Conservation (phyloP, 495 filamentous ascomycete species). For the Aspergillus sclerotiicarbonarius region DNA sequence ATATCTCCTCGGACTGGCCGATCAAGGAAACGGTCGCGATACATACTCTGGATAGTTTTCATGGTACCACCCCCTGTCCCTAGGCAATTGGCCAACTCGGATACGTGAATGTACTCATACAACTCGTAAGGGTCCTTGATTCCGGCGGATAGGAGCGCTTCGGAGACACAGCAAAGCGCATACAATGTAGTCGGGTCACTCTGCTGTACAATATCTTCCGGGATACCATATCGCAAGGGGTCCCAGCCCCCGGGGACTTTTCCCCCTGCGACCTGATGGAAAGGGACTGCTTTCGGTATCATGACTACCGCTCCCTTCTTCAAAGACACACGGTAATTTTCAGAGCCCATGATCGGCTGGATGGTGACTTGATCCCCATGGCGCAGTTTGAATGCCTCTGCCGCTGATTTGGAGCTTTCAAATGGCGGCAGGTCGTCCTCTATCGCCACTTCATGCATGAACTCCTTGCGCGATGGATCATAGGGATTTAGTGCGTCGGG, state of each 20-base stretch:
- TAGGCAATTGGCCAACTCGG: constrained; percentile 95
- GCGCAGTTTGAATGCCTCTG: constrained; percentile 92
- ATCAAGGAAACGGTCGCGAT: constrained; percentile 94
- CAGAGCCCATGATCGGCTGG: constrained; percentile 84
- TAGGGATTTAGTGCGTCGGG: constrained; percentile 92
- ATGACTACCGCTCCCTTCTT: constrained; percentile 91
- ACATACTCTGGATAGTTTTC: constrained; percentile 86
- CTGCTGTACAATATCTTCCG: constrained; percentile 94
- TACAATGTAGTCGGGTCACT: constrained; percentile 94
- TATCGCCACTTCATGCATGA: constrained; percentile 94
- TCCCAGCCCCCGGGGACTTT: constrained; percentile 96
- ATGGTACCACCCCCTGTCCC: constrained; percentile 90
- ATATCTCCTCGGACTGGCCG: constrained; percentile 97
- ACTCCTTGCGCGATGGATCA: constrained; percentile 93
- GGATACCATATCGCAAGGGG: constrained; percentile 88
- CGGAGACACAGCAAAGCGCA: constrained; percentile 87
- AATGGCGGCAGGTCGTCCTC: constrained; percentile 96
- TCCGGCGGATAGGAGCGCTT: constrained; percentile 85
- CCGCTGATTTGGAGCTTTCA: constrained; percentile 91
- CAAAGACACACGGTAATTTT: constrained; percentile 85
- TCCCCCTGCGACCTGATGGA: constrained; percentile 93
- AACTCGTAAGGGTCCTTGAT: constrained; percentile 99
- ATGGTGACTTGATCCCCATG: constrained; percentile 93
- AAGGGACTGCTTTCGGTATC: constrained; percentile 92
- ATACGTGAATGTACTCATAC: constrained; percentile 98